These are phyloP conservation scores for Exophiala xenobiotica DNA, from an alignment of 2,329 filamentous ascomycete species.

Conservation along the genomic window DNA sequence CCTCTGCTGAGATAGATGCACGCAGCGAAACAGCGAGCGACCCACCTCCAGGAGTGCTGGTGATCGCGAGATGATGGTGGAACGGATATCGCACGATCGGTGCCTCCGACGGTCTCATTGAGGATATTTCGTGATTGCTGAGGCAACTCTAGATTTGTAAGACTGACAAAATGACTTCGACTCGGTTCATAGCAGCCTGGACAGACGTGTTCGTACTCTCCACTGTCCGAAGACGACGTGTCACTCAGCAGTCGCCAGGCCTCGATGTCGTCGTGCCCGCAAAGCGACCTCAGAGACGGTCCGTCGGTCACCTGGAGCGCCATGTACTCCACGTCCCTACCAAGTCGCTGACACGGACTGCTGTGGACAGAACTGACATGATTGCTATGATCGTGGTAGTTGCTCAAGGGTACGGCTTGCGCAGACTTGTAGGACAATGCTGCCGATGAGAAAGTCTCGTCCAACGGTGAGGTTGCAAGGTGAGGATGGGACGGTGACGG, in stretches of 20 bases:
- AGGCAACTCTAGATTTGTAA: conserved; percentile 20
- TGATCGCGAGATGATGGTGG: conserved; percentile 27
- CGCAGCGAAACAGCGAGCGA: conserved; percentile 30
- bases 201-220: conserved; percentile 27
- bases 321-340: conserved; percentile 28
- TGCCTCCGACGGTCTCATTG: conserved; percentile 12
- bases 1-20: conserved; percentile 29
- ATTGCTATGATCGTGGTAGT: background rate
- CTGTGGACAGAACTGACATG: background rate
- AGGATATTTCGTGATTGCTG: conserved; percentile 20
- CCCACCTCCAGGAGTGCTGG: conserved; percentile 30
- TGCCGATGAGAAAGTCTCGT: conserved; percentile 2
- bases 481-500: conserved; percentile 1
- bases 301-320: conserved; percentile 25
- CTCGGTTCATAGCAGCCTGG: conserved; percentile 25
- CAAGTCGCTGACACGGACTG: conserved; percentile 16
- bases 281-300: conserved; percentile 20
- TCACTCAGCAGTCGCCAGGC: conserved; percentile 27
- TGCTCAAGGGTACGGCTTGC: background rate
- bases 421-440: background rate
- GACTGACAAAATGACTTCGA: conserved; percentile 27
- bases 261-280: conserved; percentile 28
- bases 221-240: conserved; percentile 16
- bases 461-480: conserved; percentile 9
- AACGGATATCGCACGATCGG: conserved; percentile 19